Base-by-base conservation (phyloP, 176 grass and related monocot species). In the Guadua angustifolia region DNA sequence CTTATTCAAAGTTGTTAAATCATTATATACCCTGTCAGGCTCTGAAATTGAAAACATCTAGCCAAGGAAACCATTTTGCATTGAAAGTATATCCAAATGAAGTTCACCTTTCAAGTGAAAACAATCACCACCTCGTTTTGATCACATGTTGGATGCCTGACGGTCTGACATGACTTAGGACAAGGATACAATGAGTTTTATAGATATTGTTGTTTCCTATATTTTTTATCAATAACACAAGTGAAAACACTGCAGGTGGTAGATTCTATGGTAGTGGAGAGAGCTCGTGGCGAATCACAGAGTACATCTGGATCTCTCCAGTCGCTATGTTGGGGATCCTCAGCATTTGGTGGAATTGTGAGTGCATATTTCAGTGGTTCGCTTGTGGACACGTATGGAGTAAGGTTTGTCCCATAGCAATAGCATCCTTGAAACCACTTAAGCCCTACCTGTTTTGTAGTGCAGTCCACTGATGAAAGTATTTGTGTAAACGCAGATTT, bases 191-290 rank as follows among this genome's bases (percentile, higher is more conserved):
- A 79, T 17, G 26, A 50, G 0, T 32, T 78, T 67, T 73, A 21
- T 57, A 59, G n/a, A 69, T 58, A 71, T 50, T 88, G 50, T 50
- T 75, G 39, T 60, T 82, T 86, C 22, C 39, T 75, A 82, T n/a
- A 70, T 86, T 72, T 72, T 86, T 22, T 75, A 35, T 83, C 50
- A 83, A 69, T 86, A 63, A 40, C 53, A 73, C 36, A 35, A 62
- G 39, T 87, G 77, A 42, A 72, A 81, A 87, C 39, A 71, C 50
- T 86, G 49, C 77, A 99, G 96, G 96, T 99, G 55, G 96, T 99
- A 45, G 93, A 99, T 90, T 99, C 96, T 71, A 99, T 99, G 93
- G 96, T 99, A 59, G 96, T 99, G 81, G 96, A 99, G 79, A 95
- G 93, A 92, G 91, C 96, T 83, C 96, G 93, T 46, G 96, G 96